Evolutionary conservation across 1,284 basidiomycete genomes (phyloP).

Genomic region (Fistulina hepatica): DNA sequence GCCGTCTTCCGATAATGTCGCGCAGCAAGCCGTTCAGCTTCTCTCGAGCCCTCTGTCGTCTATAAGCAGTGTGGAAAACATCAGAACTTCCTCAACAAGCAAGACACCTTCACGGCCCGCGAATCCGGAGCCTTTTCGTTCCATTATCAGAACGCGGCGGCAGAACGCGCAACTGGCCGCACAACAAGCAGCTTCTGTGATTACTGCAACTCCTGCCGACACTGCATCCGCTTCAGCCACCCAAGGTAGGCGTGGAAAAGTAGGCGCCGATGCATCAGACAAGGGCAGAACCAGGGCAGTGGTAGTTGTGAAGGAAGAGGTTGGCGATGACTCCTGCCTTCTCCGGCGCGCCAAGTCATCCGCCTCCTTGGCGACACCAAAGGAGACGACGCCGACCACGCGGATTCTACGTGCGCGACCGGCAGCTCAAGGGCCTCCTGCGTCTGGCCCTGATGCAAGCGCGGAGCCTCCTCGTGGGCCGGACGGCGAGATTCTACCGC

Average conservation of each 20-base stretch:
- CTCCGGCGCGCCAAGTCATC: too few species aligned
- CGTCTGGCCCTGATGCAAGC: slow-evolving; percentile 25
- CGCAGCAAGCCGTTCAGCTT: slow-evolving; percentile 22
- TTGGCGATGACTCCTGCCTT: slow-evolving; percentile 12
- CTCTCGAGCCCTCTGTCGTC: slow-evolving; percentile 29
- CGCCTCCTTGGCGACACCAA: slow-evolving; percentile 17
- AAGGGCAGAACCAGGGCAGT: slow-evolving; percentile 21
- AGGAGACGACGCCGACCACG: slow-evolving; percentile 35
- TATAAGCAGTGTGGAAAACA: slow-evolving; percentile 23
- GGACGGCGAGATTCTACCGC: slow-evolving; percentile 49
- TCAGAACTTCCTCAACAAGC: slow-evolving; percentile 17
- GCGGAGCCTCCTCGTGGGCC: slow-evolving; percentile 39
- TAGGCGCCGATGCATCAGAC: slow-evolving; percentile 5
- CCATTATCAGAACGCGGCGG: slow-evolving; percentile 48
- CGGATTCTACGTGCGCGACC: slow-evolving; percentile 38
- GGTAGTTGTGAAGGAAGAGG: slow-evolving; percentile 17
- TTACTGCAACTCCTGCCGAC: slow-evolving; percentile 17
- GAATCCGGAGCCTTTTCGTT: slow-evolving; percentile 32
- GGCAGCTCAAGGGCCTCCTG: slow-evolving; percentile 24
- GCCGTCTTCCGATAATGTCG: slow-evolving; percentile 12
- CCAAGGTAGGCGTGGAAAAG: slow-evolving; percentile 19
- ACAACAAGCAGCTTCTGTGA: slow-evolving; percentile 13
- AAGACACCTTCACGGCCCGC: slow-evolving; percentile 8
- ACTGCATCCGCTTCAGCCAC: slow-evolving; percentile 21
- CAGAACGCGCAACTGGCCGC: slow-evolving; percentile 34